Conservation (phyloP, 306 rosid species). For the Biancaea sappan region DNA sequence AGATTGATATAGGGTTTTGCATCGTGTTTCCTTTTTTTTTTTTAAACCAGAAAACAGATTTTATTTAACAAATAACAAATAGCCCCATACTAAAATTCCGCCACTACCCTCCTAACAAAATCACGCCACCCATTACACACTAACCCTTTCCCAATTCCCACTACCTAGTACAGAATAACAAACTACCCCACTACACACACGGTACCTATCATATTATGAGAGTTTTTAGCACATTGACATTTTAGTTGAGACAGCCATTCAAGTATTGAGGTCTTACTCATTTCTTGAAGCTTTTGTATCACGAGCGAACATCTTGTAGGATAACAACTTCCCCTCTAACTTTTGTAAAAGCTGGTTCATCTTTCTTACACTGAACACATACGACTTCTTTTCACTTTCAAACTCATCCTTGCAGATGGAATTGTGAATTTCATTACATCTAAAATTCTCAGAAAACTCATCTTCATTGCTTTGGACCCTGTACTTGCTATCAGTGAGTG, state of each 20-base stretch:
- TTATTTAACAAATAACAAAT: no score
- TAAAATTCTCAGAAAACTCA: slow-evolving; percentile 31
- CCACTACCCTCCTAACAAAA: no score
- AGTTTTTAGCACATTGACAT: background rate
- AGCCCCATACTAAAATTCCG: no score
- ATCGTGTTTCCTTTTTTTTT: no score
- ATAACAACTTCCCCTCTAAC: slow-evolving; percentile 82
- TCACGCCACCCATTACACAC: no score
- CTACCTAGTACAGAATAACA: no score
- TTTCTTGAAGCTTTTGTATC: slow-evolving; percentile 97
- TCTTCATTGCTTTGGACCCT: slow-evolving; percentile 38
- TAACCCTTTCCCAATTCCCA: no score
- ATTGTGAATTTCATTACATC: slow-evolving; percentile 35
- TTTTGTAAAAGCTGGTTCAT: slow-evolving; percentile 68
- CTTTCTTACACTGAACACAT: slow-evolving; percentile 59
- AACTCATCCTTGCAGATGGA: slow-evolving; percentile 34
- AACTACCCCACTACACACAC: no score
- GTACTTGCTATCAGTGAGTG: slow-evolving; percentile 57
- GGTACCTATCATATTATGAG: no score
- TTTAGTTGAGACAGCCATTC: slow-evolving; percentile 23
- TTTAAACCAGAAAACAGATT: no score
- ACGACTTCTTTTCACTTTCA: slow-evolving; percentile 52
- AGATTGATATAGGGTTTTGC: no score
- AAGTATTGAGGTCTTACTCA: slow-evolving; percentile 59
- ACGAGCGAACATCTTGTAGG: slow-evolving; percentile 96